phyloP scores from a whole-genome alignment of 2,329 filamentous ascomycete genomes.

The Cladosporium sphaerospermum region DNA sequence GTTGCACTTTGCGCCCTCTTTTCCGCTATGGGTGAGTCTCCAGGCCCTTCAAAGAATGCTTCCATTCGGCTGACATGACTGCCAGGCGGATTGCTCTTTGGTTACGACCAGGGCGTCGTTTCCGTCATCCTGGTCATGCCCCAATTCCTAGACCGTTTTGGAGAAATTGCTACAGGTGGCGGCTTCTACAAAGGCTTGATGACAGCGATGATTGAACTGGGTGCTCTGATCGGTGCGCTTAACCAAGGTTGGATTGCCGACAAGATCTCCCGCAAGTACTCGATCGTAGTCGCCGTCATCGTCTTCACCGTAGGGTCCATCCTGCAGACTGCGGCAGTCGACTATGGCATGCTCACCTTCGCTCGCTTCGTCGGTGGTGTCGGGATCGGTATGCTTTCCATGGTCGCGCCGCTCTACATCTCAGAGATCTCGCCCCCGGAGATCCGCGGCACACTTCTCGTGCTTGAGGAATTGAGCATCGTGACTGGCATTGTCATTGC shows the following conservation, averaged over 20 bases:
- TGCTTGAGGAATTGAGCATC: conserved; percentile 43
- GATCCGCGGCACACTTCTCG: conserved; percentile 39
- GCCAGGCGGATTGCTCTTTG: conserved; percentile 8
- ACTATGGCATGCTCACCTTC: conserved; percentile 28
- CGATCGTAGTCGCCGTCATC: conserved; percentile 33
- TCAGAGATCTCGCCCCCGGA: conserved; percentile 32
- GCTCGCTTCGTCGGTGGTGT: conserved; percentile 29
- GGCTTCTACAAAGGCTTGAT: conserved; percentile 37
- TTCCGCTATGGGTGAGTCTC: conserved; percentile 1
- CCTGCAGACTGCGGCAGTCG: conserved; percentile 30
- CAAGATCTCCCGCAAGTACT: conserved; percentile 39
- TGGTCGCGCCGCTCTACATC: conserved; percentile 37
- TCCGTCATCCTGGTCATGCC: conserved; percentile 41
- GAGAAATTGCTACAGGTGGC: conserved; percentile 24
- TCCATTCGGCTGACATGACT: background rate
- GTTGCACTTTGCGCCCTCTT: conserved; percentile 22
- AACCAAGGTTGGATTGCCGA: conserved; percentile 35
- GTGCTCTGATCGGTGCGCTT: conserved; percentile 32
- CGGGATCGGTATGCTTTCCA: conserved; percentile 28
- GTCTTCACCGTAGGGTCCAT: conserved; percentile 42
- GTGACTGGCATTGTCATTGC: conserved; percentile 45
- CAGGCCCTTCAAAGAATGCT: background rate
- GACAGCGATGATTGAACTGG: conserved; percentile 40
- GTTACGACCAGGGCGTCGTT: conserved; percentile 33
- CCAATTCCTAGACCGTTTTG: conserved; percentile 38